Percentiles rank a stretch among this genome's conserved stretches.
Evolutionary conservation across 148 eudicot genomes (phyloP).

Genomic region (Drosera capensis): DNA sequence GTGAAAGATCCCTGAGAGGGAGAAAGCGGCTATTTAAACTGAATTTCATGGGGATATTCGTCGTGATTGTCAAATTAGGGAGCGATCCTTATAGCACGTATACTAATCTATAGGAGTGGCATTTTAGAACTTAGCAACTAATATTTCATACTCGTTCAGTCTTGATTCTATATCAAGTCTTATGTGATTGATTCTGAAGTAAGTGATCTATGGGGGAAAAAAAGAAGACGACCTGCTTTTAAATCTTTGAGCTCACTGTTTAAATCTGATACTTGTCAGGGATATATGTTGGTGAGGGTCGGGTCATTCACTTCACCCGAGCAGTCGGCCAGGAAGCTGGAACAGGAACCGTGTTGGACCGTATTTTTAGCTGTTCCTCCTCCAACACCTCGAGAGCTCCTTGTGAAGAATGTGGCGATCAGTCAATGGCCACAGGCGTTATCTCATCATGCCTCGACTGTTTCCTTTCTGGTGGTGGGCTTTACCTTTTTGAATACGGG

Average conservation of each 20-base stretch:
- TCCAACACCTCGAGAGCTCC: slow-evolving; percentile 24
- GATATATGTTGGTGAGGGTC: slow-evolving; percentile 65
- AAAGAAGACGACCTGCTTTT: not conserved
- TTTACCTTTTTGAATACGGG: slow-evolving; percentile 51
- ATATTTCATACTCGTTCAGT: no score
- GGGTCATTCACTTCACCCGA: slow-evolving; percentile 82
- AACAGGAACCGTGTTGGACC: slow-evolving; percentile 71
- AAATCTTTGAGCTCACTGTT: not conserved
- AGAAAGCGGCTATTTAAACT: no score
- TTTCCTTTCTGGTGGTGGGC: slow-evolving; percentile 65
- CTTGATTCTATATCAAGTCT: no score
- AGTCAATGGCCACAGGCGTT: slow-evolving; percentile 49
- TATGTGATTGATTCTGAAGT: not conserved
- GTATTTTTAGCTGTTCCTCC: slow-evolving; percentile 57
- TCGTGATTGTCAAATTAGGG: no score
- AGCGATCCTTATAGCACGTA: no score
- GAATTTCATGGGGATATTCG: no score
- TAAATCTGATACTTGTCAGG: slow-evolving; percentile 25
- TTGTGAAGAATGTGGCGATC: slow-evolving; percentile 70
- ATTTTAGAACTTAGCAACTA: no score
- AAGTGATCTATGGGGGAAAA: not conserved
- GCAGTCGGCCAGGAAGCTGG: slow-evolving; percentile 81
- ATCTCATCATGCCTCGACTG: slow-evolving; percentile 83
- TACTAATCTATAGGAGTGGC: no score
- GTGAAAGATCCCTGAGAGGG: no score